Evolutionary conservation across 805 yeast species (phyloP), one percentile per base, ranked within the genome.

Genomic region (Pichia scutulata): DNA sequence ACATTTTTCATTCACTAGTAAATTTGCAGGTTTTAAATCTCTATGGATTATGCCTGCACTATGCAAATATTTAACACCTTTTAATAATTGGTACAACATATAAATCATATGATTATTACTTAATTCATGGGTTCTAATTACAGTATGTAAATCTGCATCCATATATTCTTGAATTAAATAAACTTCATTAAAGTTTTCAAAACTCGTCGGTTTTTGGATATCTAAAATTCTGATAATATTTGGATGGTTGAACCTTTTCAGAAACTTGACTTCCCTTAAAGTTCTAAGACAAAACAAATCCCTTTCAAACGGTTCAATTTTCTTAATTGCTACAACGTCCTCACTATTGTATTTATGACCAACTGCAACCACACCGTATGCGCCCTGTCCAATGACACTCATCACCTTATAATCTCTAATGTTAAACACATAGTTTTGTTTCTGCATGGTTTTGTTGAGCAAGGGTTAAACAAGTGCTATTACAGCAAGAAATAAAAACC

Each of bases 331-430:
- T 2, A 86, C 93, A 1, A 77, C 73, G 19, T 77, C 74, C 0
- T 60, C 55, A 1, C 86, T 72, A 13, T 84, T 82, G 52, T 72
- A 72, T 57, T 84, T 88, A 12, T 73, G 63, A 0, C 89, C 93
- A 4, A 81, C 74, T 44, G 86, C 84, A 6, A 86, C 95, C 2
- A 84, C 75, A 0, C 95, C 93, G 57, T 86, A 86, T 0, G 93
- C 89, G 1, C 95, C 95, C 63, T 84, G 87, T 5, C 95, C 95
- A 7, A 86, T 69, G 5, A 83, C 70, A 51, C 78, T 80, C 19
- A 71, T 69, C 8, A 85, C 75, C 52, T 78, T 78, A 61, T 80
- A 86, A 55, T 77, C 79, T 44, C 77, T 74, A 16, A 85, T 77
- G 57, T 82, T 82, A 66, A 83, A 85, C 2, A 81, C 75, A 49